Base-by-base conservation (phyloP, 2,329 filamentous ascomycete species). In the Calonectria hongkongensis region DNA sequence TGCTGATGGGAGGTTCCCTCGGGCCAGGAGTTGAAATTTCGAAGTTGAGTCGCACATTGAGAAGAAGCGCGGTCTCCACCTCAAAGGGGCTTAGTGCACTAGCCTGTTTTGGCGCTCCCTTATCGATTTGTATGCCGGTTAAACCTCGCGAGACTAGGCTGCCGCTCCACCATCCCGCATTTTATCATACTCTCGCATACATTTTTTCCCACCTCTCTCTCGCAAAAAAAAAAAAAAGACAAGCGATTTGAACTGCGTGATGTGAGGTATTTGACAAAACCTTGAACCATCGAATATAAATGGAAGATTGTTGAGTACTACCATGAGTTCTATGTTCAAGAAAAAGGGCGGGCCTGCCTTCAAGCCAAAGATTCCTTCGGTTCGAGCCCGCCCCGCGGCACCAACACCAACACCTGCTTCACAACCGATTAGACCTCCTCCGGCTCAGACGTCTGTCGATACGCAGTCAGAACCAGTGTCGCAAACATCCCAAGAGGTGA, bases 291-390 rank as follows among this genome's bases (percentile, higher is more conserved):
- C 68, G 66, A 64, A 64, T 39, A 56, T 70, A 71, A 39, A 76
- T 79, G 74, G 68, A 70, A 60, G 41, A 56, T 41, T 41, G 54
- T 43, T 30, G 21, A 18, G 33, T 47, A 69, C 70, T 27, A 51
- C 71, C 85, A 93, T 94, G 87, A 91, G 89, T 85, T 89, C 88
- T 73, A 93, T 93, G 85, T 88, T 93, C 83, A 94, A 94, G 85
- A 94, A 94, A 84, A 87, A 88, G 78, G 88, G 87, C 80, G 87
- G 88, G 77, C 85, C 88, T 71, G 87, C 87, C 85, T 94, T 95
- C 85, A 94, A 94, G 82, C 93, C 93, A 54, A 95, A 94, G 85
- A 90, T 90, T 75, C 90, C 90, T 39, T 82, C 85, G 41, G 86
- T 88, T 75, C 90, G 92, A 80, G 87, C 89, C 71, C 85, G 88